Evolutionary conservation across 148 eudicot species (phyloP).

Genomic region (Gaultheria prostrata): DNA sequence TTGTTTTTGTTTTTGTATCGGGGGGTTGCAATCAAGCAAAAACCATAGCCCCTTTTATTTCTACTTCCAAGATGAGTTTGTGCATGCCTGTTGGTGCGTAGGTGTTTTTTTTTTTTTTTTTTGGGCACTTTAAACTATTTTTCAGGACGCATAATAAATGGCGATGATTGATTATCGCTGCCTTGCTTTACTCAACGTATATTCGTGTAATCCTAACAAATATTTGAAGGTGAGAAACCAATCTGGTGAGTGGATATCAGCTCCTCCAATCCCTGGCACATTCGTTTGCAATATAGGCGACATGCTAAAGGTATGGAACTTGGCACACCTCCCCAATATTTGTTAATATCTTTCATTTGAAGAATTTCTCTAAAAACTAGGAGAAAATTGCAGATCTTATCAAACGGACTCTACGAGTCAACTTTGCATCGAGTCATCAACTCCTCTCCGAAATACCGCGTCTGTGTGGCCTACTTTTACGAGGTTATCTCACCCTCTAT

Average conservation of each 20-base stretch:
- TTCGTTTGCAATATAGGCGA: slow-evolving; percentile 95
- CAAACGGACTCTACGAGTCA: slow-evolving; percentile 86
- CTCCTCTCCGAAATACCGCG: slow-evolving; percentile 62
- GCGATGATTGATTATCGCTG: background rate
- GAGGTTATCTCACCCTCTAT: slow-evolving; percentile 51
- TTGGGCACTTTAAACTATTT: background rate
- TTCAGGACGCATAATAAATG: background rate
- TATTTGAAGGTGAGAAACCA: slow-evolving; percentile 72
- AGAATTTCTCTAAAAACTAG: background rate
- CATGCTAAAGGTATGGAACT: slow-evolving; percentile 75
- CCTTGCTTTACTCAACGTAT: background rate
- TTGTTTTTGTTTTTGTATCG: no score
- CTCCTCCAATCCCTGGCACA: slow-evolving; percentile 84
- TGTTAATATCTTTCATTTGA: background rate
- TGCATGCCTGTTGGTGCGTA: background rate
- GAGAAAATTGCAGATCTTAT: slow-evolving; percentile 55
- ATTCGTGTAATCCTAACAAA: background rate
- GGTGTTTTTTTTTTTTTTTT: background rate
- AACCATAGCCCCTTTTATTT: background rate
- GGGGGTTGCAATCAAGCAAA: background rate
- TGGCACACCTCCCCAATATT: slow-evolving; percentile 10
- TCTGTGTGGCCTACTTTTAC: slow-evolving; percentile 82
- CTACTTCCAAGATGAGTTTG: background rate
- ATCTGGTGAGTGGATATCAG: slow-evolving; percentile 97
- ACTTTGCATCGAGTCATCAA: slow-evolving; percentile 85